Evolutionary conservation across 2,329 filamentous ascomycete species (phyloP).

Genomic region (Cladophialophora exuberans): DNA sequence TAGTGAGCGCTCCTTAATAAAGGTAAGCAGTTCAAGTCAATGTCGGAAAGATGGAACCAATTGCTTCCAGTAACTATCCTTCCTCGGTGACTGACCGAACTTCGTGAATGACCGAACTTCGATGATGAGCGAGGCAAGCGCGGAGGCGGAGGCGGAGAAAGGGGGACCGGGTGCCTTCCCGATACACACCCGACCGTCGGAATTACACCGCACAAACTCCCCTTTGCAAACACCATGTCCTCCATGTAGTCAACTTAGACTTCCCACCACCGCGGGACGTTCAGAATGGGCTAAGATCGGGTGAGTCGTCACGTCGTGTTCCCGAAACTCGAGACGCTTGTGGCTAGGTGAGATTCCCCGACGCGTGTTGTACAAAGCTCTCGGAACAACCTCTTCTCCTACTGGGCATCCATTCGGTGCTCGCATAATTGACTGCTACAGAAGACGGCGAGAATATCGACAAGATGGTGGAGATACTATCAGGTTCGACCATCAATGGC

Average conservation of each 20-base stretch:
- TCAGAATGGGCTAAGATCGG: slow-evolving; percentile 13
- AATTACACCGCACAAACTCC: too few relatives aligned
- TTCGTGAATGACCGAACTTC: background rate
- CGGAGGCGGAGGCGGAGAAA: background rate
- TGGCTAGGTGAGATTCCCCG: background rate
- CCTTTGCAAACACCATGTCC: background rate
- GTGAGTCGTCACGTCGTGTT: background rate
- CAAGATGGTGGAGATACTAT: slow-evolving; percentile 7
- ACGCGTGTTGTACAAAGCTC: slow-evolving; percentile 5
- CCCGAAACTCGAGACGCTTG: background rate
- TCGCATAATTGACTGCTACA: background rate
- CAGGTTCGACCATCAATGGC: slow-evolving; percentile 23
- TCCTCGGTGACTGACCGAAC: background rate
- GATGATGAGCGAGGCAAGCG: background rate
- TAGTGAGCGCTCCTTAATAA: background rate
- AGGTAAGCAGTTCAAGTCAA: background rate
- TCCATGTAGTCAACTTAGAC: slow-evolving; percentile 6
- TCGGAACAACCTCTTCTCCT: background rate
- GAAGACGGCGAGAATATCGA: background rate
- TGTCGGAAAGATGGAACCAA: background rate
- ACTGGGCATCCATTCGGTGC: background rate
- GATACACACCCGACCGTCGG: slow-evolving; percentile 22
- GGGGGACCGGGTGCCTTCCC: slow-evolving; percentile 5
- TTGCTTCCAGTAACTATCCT: slow-evolving; percentile 3
- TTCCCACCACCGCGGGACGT: slow-evolving; percentile 10